Percentiles rank a stretch among this genome's conserved stretches.
Evolutionary conservation across 108 stramenopile species (phyloP).

Genomic region (Cyclotella kingstonii): DNA sequence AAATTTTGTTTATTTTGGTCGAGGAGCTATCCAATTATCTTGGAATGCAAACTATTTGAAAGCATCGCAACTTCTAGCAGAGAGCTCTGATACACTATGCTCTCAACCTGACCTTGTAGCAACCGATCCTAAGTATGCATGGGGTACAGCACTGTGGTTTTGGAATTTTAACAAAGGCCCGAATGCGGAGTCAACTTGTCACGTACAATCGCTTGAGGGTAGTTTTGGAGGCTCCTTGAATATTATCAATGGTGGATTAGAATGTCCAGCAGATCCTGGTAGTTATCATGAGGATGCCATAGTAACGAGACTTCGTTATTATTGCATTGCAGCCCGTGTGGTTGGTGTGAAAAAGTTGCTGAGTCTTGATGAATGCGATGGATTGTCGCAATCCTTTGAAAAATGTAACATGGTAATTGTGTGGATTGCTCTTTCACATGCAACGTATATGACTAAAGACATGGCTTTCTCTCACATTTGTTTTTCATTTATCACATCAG

Average conservation of each 20-base stretch:
- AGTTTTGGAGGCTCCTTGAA: slow-evolving; percentile 29
- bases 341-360: slow-evolving; percentile 28
- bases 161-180: slow-evolving; percentile 31
- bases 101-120: slow-evolving; percentile 42
- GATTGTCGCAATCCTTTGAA: slow-evolving; percentile 25
- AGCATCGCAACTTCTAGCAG: slow-evolving; percentile 34
- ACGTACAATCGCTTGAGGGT: slow-evolving; percentile 33
- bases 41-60: slow-evolving; percentile 44
- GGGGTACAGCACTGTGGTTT: slow-evolving; percentile 48
- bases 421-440: too few species aligned
- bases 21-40: slow-evolving; percentile 36
- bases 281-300: slow-evolving; percentile 45
- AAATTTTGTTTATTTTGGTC: slow-evolving; percentile 35
- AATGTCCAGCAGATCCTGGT: slow-evolving; percentile 22
- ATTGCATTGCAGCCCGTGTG: slow-evolving; percentile 33
- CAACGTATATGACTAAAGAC: too few species aligned
- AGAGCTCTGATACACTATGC: slow-evolving; percentile 32
- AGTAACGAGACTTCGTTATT: slow-evolving; percentile 37
- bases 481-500: too few species aligned
- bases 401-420: slow-evolving; percentile 17
- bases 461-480: too few species aligned
- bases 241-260: slow-evolving; percentile 38
- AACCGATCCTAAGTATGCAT: slow-evolving; percentile 43
- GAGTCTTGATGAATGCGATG: slow-evolving; percentile 36
- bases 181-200: slow-evolving; percentile 27